phyloP scores from a whole-genome alignment of 1,284 basidiomycete genomes.

The Cutaneotrichosporon dermatis region DNA sequence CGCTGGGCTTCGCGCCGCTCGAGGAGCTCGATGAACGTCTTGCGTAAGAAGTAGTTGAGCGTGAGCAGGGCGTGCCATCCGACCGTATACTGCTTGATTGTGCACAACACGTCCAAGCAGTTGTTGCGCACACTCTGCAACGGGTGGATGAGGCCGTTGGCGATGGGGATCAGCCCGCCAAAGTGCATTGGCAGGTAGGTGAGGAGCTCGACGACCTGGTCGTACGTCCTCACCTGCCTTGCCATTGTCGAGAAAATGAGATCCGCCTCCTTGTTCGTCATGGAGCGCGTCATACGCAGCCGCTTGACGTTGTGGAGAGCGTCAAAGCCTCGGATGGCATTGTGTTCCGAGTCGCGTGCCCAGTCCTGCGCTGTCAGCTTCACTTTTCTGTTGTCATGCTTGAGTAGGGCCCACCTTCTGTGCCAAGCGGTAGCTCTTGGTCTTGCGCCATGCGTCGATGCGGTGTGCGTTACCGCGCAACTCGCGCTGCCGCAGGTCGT shows the following conservation, averaged over 20 bases:
- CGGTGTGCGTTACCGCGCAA: conserved; percentile 62
- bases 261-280: conserved; percentile 64
- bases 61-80: conserved; percentile 76
- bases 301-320: conserved; percentile 66
- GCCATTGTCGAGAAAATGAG: conserved; percentile 70
- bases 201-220: conserved; percentile 85
- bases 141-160: conserved; percentile 87
- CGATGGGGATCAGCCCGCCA: conserved; percentile 78
- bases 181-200: conserved; percentile 69
- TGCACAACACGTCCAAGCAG: conserved; percentile 77
- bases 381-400: too few relatives aligned
- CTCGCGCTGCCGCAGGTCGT: conserved; percentile 58
- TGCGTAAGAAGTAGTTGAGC: conserved; percentile 85
- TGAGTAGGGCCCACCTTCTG: conserved; percentile 54
- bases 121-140: conserved; percentile 66
- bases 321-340: conserved; percentile 63
- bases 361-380: conserved; percentile 55
- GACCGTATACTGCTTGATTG: conserved; percentile 69
- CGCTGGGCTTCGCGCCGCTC: conserved; percentile 18
- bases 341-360: conserved; percentile 50
- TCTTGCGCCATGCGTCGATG: conserved; percentile 74
- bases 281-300: conserved; percentile 59
- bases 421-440: conserved; percentile 62
- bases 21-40: conserved; percentile 29
- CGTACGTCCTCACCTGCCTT: conserved; percentile 66